Percentiles rank a stretch among this genome's conserved stretches.
These are phyloP conservation scores for Suillus paluster DNA, from an alignment of 768 basidiomycete genomes.

Conservation along the genomic window DNA sequence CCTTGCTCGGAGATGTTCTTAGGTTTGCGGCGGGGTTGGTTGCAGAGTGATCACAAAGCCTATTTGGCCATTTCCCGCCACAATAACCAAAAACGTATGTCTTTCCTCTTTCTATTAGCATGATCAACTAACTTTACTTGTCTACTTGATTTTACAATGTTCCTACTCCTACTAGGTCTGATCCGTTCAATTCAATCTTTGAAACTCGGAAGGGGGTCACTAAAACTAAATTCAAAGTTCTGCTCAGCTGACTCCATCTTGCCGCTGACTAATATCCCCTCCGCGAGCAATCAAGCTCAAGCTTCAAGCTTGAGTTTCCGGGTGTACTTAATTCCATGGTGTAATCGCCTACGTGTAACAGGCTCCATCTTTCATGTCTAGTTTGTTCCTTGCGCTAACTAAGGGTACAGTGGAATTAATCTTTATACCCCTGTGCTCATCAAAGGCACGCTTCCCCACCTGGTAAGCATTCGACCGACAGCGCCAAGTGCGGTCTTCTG, in stretches of 20 bases:
- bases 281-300: constrained; percentile 10
- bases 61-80: constrained; percentile 40
- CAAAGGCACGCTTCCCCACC: too few relatives aligned
- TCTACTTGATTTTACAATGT: too few relatives aligned
- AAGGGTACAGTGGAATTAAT: background rate
- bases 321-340: background rate
- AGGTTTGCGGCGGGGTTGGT: constrained; percentile 63
- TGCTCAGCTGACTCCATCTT: background rate
- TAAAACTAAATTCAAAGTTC: constrained; percentile 2
- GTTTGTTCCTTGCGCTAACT: background rate
- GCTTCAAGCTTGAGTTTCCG: constrained; percentile 5
- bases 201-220: background rate
- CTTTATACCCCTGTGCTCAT: background rate
- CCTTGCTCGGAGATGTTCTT: constrained; percentile 49
- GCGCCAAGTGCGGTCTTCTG: background rate
- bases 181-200: background rate
- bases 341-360: background rate
- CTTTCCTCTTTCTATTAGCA: constrained; percentile 3
- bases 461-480: background rate
- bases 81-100: constrained; percentile 19
- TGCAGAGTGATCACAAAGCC: constrained; percentile 35
- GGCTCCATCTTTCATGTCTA: background rate
- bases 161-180: too few relatives aligned
- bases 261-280: constrained; percentile 3
- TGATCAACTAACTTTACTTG: too few relatives aligned